Evolutionary conservation across 176 grass and related monocot species (phyloP).

Genomic region (bread wheat (Triticum aestivum)): IWGSC_CS_RefSeq_v2.1 NC_057811.1:317273455-317273954

Average conservation of each 20-base stretch:
- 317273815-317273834: slow-evolving; percentile 75
- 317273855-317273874: slow-evolving; percentile 46
- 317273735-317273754: slow-evolving; percentile 66
- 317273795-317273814: slow-evolving; percentile 76
- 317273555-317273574: slow-evolving; percentile 61
- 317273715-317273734: slow-evolving; percentile 77
- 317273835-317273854: slow-evolving; percentile 74
- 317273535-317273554: slow-evolving; percentile 77
- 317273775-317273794: slow-evolving; percentile 79
- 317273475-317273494: slow-evolving; percentile 85
- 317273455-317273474: slow-evolving; percentile 57
- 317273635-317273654: slow-evolving; percentile 45
- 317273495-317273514: slow-evolving; percentile 62
- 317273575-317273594: slow-evolving; percentile 76
- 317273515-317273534: slow-evolving; percentile 89
- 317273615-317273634: slow-evolving; percentile 55
- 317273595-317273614: slow-evolving; percentile 61
- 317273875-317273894: slow-evolving; percentile 78
- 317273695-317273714: slow-evolving; percentile 36
- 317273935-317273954: slow-evolving; percentile 60
- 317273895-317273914: slow-evolving; percentile 81
- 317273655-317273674: slow-evolving; percentile 59
- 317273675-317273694: slow-evolving; percentile 30
- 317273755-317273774: slow-evolving; percentile 85
- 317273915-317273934: slow-evolving; percentile 65